Conservation (phyloP, 108 stramenopile genomes). For the Nitzschia palea region DNA sequence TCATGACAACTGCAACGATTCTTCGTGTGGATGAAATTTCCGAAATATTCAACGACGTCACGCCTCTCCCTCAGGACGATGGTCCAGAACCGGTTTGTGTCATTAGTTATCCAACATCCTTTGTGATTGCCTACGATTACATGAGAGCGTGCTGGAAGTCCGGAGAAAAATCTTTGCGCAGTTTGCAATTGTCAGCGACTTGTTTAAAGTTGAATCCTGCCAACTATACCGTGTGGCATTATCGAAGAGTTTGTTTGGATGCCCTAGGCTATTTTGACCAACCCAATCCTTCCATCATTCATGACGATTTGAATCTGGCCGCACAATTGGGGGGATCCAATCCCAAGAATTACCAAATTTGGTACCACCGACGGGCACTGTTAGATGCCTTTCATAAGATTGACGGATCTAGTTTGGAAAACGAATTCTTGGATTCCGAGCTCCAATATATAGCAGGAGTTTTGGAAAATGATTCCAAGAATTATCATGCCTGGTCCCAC, state of each 20-base stretch:
- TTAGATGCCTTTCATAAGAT: conserved; percentile 53
- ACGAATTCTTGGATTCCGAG: conserved; percentile 61
- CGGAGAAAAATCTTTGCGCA: conserved; percentile 73
- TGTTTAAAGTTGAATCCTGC: conserved; percentile 91
- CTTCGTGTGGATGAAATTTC: conserved; percentile 32
- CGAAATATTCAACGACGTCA: conserved; percentile 63
- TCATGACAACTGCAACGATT: conserved; percentile 9
- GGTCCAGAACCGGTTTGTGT: conserved; percentile 85
- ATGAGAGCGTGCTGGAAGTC: conserved; percentile 78
- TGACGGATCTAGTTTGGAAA: background rate
- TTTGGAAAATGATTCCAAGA: conserved; percentile 90
- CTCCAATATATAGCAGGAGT: conserved; percentile 80
- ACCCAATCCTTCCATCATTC: conserved; percentile 2
- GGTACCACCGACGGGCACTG: conserved; percentile 96
- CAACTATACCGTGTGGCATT: conserved; percentile 98
- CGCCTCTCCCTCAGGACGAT: conserved; percentile 89
- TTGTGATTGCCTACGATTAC: conserved; percentile 78
- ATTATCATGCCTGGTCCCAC: conserved; percentile 98
- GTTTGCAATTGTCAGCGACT: conserved; percentile 75
- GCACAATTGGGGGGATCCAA: conserved; percentile 83
- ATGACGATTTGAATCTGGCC: conserved; percentile 71
- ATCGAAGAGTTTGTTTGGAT: conserved; percentile 75
- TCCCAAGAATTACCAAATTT: conserved; percentile 99
- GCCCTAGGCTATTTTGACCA: conserved; percentile 7
- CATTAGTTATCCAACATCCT: conserved; percentile 87